Conservation (phyloP, 2,329 filamentous ascomycete species). For the Scorias spongiosa region DNA sequence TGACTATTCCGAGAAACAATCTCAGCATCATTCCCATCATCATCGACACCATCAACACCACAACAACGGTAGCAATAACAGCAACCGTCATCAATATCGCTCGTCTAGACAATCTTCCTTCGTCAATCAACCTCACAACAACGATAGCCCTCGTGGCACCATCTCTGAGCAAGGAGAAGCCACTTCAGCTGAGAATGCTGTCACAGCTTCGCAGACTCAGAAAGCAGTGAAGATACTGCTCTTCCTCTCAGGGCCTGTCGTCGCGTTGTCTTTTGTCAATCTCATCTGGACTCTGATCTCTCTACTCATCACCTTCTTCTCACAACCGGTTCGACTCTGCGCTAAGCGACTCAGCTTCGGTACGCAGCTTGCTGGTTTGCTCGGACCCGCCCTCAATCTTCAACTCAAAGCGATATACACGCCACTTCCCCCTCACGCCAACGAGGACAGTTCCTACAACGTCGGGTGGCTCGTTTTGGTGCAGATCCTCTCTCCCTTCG, state of each 20-base stretch:
- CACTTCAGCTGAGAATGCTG: constrained; percentile 22
- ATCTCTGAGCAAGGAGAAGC: constrained; percentile 4
- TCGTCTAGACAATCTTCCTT: background rate
- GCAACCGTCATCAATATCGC: background rate
- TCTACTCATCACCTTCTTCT: constrained; percentile 34
- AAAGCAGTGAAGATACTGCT: constrained; percentile 33
- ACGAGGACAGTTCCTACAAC: constrained; percentile 24
- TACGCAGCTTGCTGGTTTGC: constrained; percentile 35
- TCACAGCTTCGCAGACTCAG: constrained; percentile 25
- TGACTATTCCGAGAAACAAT: background rate
- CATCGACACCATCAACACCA: background rate
- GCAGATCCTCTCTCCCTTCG: constrained; percentile 39
- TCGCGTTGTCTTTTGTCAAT: constrained; percentile 38
- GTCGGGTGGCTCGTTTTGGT: constrained; percentile 34
- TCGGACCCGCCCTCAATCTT: constrained; percentile 38
- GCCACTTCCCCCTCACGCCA: constrained; percentile 14
- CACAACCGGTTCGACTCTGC: constrained; percentile 41
- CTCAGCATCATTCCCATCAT: background rate
- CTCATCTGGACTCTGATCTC: constrained; percentile 39
- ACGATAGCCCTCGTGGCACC: background rate
- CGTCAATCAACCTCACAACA: background rate
- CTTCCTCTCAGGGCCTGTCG: constrained; percentile 38
- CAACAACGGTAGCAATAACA: too few relatives aligned
- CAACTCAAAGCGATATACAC: constrained; percentile 35
- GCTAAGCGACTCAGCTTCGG: constrained; percentile 32